These are phyloP conservation scores for Aspergillus tubingensis DNA, from an alignment of 2,329 filamentous ascomycete genomes.

Conservation along the genomic window DNA sequence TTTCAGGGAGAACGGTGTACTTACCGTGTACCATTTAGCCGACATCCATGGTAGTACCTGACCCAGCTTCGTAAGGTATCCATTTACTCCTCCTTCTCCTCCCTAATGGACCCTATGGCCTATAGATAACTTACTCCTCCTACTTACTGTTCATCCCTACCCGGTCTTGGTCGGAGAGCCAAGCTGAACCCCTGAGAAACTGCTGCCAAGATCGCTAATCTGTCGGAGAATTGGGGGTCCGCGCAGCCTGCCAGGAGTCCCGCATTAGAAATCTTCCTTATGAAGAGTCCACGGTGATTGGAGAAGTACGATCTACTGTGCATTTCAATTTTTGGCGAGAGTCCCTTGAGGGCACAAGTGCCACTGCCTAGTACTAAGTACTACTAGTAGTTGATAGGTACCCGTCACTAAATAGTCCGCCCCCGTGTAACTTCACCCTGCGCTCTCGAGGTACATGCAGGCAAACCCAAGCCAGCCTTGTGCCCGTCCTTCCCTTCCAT, in stretches of 20 bases:
- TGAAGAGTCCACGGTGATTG: neutral
- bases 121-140: no score
- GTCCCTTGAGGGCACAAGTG: neutral
- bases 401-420: no score
- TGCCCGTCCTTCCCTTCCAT: neutral
- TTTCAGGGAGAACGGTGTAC: no score
- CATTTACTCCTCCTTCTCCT: no score
- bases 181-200: neutral
- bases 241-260: no score
- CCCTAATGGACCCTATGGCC: no score
- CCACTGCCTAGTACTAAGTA: neutral
- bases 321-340: neutral
- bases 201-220: slow-evolving; percentile 2
- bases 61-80: no score
- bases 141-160: no score
- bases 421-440: no score
- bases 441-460: neutral
- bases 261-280: neutral
- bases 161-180: no score
- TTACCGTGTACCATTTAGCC: neutral
- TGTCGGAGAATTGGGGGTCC: neutral
- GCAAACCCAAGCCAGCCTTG: neutral
- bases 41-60: no score
- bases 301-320: neutral
- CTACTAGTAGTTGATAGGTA: no score